A percentile compares a stretch with the other conserved stretches of the same genome.
Conservation (phyloP, 2,329 filamentous ascomycete genomes). For the Ilyonectria mors-panacis region DNA sequence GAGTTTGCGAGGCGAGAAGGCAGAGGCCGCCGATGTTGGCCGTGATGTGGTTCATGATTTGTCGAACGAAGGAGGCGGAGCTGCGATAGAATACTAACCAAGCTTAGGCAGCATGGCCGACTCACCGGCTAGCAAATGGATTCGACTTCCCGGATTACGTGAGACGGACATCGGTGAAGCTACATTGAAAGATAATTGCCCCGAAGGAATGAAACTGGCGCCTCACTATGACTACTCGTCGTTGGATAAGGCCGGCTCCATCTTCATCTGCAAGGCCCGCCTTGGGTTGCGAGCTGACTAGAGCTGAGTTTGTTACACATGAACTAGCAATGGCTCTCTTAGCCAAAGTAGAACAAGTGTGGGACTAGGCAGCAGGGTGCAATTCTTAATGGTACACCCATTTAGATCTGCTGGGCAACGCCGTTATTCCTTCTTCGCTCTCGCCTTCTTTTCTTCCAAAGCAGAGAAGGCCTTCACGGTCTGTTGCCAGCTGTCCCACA, state of each 20-base stretch:
- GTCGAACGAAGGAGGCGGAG: background rate
- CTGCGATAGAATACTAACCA: background rate
- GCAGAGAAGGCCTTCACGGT: conserved; percentile 47
- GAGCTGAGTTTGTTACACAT: background rate
- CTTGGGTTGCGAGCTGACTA: background rate
- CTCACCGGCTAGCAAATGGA: background rate
- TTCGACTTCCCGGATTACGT: conserved; percentile 6
- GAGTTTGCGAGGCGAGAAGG: background rate
- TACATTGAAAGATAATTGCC: background rate
- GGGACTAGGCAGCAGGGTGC: background rate
- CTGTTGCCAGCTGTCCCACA: conserved; percentile 52
- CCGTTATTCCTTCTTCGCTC: conserved; percentile 40
- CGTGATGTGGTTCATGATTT: conserved; percentile 4
- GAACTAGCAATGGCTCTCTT: background rate
- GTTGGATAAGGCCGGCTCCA: background rate
- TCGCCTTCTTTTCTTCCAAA: conserved; percentile 38
- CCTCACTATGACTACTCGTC: background rate
- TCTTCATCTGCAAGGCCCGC: background rate
- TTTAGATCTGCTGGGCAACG: background rate
- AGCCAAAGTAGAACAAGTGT: background rate
- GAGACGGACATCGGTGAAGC: conserved; percentile 4
- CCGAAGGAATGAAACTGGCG: background rate
- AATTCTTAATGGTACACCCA: background rate
- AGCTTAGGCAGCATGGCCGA: background rate
- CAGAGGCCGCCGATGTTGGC: background rate